Percentiles rank a stretch among this genome's conserved stretches.
Evolutionary conservation across 768 basidiomycete genomes (phyloP).

Genomic region (Boletus coccyginus): DNA sequence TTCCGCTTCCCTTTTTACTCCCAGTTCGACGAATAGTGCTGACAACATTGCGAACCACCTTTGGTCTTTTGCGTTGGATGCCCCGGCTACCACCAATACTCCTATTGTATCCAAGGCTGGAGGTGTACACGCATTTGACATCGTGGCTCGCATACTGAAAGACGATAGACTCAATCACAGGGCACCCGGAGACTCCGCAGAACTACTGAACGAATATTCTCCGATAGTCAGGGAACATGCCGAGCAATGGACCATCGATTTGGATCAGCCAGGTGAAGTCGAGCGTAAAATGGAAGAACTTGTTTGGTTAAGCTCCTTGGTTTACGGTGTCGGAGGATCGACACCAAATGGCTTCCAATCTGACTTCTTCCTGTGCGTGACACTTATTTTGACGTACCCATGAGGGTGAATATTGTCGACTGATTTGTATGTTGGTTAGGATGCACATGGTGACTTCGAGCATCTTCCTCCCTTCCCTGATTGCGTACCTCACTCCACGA

Average conservation of each 20-base stretch:
- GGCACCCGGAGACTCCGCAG: slow-evolving; percentile 12
- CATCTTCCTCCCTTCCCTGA: slow-evolving; percentile 25
- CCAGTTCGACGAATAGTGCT: not conserved
- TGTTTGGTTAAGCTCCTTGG: slow-evolving; percentile 47
- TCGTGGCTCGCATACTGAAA: slow-evolving; percentile 50
- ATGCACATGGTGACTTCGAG: slow-evolving; percentile 29
- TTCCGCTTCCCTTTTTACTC: slow-evolving; percentile 10
- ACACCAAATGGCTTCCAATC: slow-evolving; percentile 43
- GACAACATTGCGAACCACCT: slow-evolving; percentile 2
- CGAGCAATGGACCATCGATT: slow-evolving; percentile 42
- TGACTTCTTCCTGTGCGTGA: slow-evolving; percentile 49
- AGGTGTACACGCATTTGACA: slow-evolving; percentile 39
- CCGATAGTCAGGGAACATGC: slow-evolving; percentile 19
- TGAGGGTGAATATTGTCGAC: not conserved
- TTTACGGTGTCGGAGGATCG: slow-evolving; percentile 58
- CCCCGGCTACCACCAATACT: not conserved
- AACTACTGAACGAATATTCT: not conserved
- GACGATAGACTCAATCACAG: slow-evolving; percentile 36
- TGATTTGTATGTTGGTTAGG: slow-evolving; percentile 6
- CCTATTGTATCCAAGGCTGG: not conserved
- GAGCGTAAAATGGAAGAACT: slow-evolving; percentile 65
- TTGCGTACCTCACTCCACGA: slow-evolving; percentile 9
- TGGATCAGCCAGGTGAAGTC: slow-evolving; percentile 34
- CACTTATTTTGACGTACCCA: not conserved
- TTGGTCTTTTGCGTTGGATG: slow-evolving; percentile 6